Base-by-base conservation (phyloP, 306 rosid species). In the Mimosa pudica region DNA sequence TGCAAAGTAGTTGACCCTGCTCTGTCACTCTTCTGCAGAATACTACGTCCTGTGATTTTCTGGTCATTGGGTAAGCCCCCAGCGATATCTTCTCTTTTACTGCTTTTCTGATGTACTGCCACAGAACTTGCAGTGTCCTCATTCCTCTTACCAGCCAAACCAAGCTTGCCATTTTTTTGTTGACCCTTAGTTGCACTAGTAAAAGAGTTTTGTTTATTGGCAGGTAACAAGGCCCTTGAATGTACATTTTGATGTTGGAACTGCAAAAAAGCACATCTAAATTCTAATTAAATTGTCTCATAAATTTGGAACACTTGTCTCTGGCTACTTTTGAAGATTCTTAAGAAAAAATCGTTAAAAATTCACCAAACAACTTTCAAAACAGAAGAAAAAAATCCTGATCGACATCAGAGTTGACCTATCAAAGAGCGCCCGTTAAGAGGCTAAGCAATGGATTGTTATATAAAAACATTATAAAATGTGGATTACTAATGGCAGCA, bases 51-150 rank as follows among this genome's bases (percentile, higher is more conserved):
- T 35, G 70, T 78, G 72, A 46, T 83, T 79, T 77, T 83, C 58
- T 57, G 84, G 85, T 70, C 83, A 70, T 62, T 77, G 12, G 52
- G 80, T 71, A 73, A 35, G 57, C 73, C 65, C 77, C 46, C 60
- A 48, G 86, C 70, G 80, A 71, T 65, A 74, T 73, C 70, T 70
- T 70, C 88, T 82, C 78, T 88, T 77, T 77, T 83, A 62, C 36
- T 74, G 87, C 86, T 70, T 70, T 93, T 89, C 70, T 80, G 77
- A 78, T 77, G 82, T 20, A 9, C 60, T 47, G 84, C 9, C 44
- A 55, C 61, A 70, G 61, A 86, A 68, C 66, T 83, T 24, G 72
- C 78, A 74, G 70, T 75, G 82, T 89, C 90, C 87, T 91, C 92
- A 81, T 82, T 86, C 63, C 89, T 89, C 52, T 77, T 74, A 73